These are phyloP conservation scores for Microcera coccophila DNA, from an alignment of 2,329 filamentous ascomycete species.

Conservation along the genomic window DNA sequence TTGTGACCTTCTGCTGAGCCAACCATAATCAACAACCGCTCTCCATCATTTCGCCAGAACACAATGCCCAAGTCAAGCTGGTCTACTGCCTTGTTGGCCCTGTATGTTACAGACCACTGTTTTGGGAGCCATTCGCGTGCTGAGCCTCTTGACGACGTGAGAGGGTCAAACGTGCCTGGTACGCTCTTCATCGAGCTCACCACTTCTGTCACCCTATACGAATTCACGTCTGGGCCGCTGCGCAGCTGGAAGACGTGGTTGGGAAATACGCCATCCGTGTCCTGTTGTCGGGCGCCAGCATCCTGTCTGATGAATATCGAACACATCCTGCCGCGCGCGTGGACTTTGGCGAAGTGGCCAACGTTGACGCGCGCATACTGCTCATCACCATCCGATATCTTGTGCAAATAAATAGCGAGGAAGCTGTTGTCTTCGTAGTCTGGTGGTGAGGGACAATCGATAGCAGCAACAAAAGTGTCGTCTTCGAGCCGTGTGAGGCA, in stretches of 20 bases:
- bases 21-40: conserved; percentile 4
- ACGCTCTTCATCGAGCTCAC: neutral
- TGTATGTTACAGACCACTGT: conserved; percentile 1
- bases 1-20: conserved; percentile 4
- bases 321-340: conserved; percentile 17
- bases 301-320: conserved; percentile 30
- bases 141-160: neutral
- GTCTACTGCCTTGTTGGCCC: neutral
- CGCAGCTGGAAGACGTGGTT: conserved; percentile 17
- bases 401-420: conserved; percentile 29
- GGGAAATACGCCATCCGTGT: conserved; percentile 18
- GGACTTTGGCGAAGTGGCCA: conserved; percentile 12
- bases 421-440: conserved; percentile 28
- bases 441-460: conserved; percentile 32
- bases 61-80: conserved; percentile 2
- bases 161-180: neutral
- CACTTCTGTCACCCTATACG: neutral
- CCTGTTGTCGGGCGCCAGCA: neutral
- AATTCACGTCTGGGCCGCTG: conserved; percentile 5
- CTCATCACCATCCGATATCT: conserved; percentile 20
- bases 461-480: conserved; percentile 25
- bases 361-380: conserved; percentile 25
- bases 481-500: conserved; percentile 14
- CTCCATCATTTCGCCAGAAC: conserved; percentile 5
- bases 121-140: neutral